Evolutionary conservation across 1,284 basidiomycete species (phyloP).

Genomic region (Garcileccinum viscosum): DNA sequence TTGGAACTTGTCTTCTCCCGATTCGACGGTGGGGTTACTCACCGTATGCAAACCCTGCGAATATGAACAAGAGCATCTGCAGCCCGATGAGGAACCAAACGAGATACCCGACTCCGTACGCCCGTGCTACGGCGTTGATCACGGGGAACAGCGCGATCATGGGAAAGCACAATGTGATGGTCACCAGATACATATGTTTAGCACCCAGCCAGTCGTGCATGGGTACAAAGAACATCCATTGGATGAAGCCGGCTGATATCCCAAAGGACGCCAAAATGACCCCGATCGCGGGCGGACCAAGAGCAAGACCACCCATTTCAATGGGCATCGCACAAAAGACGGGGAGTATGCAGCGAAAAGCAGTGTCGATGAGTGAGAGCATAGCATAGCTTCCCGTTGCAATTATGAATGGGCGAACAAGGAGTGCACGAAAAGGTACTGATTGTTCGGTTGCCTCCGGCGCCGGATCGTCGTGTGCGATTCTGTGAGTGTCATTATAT

Average conservation of each 20-base stretch:
- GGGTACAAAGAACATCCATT: slow-evolving; percentile 46
- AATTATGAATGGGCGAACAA: slow-evolving; percentile 46
- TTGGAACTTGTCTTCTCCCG: neutral
- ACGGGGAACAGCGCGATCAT: slow-evolving; percentile 47
- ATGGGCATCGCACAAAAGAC: slow-evolving; percentile 52
- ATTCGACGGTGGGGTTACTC: slow-evolving; percentile 15
- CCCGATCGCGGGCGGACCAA: slow-evolving; percentile 49
- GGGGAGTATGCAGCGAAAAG: slow-evolving; percentile 47
- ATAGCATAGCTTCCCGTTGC: slow-evolving; percentile 50
- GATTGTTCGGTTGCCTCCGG: slow-evolving; percentile 25
- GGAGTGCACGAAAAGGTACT: slow-evolving; percentile 42
- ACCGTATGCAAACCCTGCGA: slow-evolving; percentile 41
- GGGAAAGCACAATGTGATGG: slow-evolving; percentile 40
- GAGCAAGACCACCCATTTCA: slow-evolving; percentile 48
- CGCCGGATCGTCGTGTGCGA: neutral
- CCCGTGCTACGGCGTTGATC: slow-evolving; percentile 42
- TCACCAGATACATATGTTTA: slow-evolving; percentile 43
- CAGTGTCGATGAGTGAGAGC: slow-evolving; percentile 46
- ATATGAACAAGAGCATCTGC: slow-evolving; percentile 31
- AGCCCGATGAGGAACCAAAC: slow-evolving; percentile 44
- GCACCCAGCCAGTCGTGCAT: slow-evolving; percentile 46
- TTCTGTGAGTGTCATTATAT: neutral
- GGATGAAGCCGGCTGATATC: slow-evolving; percentile 46
- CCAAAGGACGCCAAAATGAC: slow-evolving; percentile 46
- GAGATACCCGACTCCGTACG: slow-evolving; percentile 16